Evolutionary conservation across 768 basidiomycete species (phyloP).

Genomic region (Suillus ampliporus): DNA sequence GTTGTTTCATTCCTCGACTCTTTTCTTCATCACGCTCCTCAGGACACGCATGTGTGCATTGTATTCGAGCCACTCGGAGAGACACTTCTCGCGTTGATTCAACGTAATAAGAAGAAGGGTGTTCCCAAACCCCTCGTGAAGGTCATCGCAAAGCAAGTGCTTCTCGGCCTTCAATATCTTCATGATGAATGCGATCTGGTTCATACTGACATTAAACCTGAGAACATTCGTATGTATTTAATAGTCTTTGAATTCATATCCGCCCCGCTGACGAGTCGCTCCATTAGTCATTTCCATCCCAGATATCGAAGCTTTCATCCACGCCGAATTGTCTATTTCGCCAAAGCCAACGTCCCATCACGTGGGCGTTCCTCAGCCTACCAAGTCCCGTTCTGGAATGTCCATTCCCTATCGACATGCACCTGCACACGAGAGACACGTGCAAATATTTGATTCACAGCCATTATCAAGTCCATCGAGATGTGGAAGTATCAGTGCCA

Average conservation of each 20-base stretch:
- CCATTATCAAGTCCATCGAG: slow-evolving; percentile 64
- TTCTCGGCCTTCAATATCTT: slow-evolving; percentile 89
- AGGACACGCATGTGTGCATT: slow-evolving; percentile 84
- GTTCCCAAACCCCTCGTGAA: slow-evolving; percentile 85
- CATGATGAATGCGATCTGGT: slow-evolving; percentile 93
- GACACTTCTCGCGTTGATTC: slow-evolving; percentile 74
- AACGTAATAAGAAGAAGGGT: slow-evolving; percentile 82
- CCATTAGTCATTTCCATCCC: slow-evolving; percentile 78
- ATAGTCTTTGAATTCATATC: slow-evolving; percentile 26
- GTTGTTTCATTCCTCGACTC: slow-evolving; percentile 92
- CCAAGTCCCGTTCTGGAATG: slow-evolving; percentile 65
- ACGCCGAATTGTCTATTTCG: slow-evolving; percentile 67
- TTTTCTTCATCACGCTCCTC: slow-evolving; percentile 77
- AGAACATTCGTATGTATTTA: slow-evolving; percentile 84
- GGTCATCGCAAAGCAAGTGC: slow-evolving; percentile 82
- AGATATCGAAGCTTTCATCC: slow-evolving; percentile 77
- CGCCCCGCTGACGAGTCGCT: slow-evolving; percentile 6
- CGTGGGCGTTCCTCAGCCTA: slow-evolving; percentile 78
- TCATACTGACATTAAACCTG: slow-evolving; percentile 94
- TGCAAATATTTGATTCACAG: slow-evolving; percentile 85
- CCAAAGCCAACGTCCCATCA: slow-evolving; percentile 79
- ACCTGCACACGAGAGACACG: slow-evolving; percentile 60
- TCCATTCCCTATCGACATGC: slow-evolving; percentile 59
- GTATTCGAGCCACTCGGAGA: slow-evolving; percentile 89
- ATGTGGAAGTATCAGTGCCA: slow-evolving; percentile 36